Base-by-base conservation (phyloP, 129 eudicot genomes). In the Artemisia argyi region DNA sequence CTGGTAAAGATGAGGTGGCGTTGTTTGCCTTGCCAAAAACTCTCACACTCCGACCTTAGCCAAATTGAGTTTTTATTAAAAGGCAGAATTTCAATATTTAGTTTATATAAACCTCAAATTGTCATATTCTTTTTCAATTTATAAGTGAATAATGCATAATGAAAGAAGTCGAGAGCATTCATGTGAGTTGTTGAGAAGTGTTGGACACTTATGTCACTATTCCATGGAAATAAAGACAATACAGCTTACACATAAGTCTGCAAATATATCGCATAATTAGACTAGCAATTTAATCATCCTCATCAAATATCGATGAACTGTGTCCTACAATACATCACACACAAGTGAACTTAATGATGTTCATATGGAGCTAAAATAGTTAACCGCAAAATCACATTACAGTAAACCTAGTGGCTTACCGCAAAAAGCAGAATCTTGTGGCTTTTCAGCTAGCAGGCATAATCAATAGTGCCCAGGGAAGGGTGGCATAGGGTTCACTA, bases 401-500 rank as follows among this genome's bases (percentile, higher is more conserved):
- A 24, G 19, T n/a, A 47, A 66, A 18, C 57, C 58, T 24, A 35
- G 44, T 35, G 44, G 44, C 44, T 35, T 35, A 35, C 44, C 44
- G 9, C 44, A 35, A 35, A 35, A 6, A 35, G 8, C 44, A 35
- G 8, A 35, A 35, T 35, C 44, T 35, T 8, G 58, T 9, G 2
- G 47, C 28, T 19, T 68, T 68, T 68, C 73, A 51, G 73, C 61
- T 9, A 2, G 6, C 52, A 19, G 54, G 58, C 68, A 24, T 39
- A 17, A 28, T 24, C 52, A 35, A 50, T 16, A 63, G 15, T 2
- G 44, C 44, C 44, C 44, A 2, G 52, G 2, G 16, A 65, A 42
- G 60, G 58, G 69, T 15, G 50, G 4, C 50, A 26, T 35, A 12
- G 68, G 49, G 44, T 66, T 71, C 78, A 80, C 19, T 56, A 24